Evolutionary conservation across 345 rosid genomes (phyloP), one percentile per base, ranked within the genome.

Genomic region (Garcia nutans): DNA sequence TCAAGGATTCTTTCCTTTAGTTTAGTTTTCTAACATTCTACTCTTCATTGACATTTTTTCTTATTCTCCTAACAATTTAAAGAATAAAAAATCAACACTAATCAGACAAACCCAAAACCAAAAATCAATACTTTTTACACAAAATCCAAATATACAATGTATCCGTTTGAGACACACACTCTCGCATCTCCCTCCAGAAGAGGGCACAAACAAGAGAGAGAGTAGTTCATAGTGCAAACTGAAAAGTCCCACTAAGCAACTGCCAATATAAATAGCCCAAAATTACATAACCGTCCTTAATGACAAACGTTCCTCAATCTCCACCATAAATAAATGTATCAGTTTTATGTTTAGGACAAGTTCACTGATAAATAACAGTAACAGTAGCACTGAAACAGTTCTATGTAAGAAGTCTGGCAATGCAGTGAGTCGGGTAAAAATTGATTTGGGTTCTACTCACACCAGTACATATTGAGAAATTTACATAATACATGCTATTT

Each of bases 21-120:
- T 28, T 28, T 28, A 28, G 31, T 28, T 28, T 28, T 28, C 31
- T 28, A 28, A 28, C 31, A 28, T n/a, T n/a, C 91, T 87, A 73
- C 74, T 87, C 86, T 89, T 94, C 67, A 84, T 77, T 62, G 89
- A 85, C 95, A 94, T 94, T 71, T 52, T 26, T 94, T 72, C 28
- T 26, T 49, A 68, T 26, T 50, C 37, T 41, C 45, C 23, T 2
- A 58, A 45, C 57, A 60, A n/a, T 19, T 64, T 52, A 50, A 64
- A 63, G 26, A 50, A 62, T 31, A 20, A 49, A 28, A 12, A 72
- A 23, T 23, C 13, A 49, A 60, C 45, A 60, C 24, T 17, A 73
- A 73, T 49, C 56, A 20, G 37, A 23, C 63, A 63, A 63, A 70
- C 12, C 68, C 55, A 76, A 67, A 68, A 44, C 28, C 37, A 75